Evolutionary conservation across 441 rosid genomes (phyloP).

Genomic region (Corymbia calophylla): DNA sequence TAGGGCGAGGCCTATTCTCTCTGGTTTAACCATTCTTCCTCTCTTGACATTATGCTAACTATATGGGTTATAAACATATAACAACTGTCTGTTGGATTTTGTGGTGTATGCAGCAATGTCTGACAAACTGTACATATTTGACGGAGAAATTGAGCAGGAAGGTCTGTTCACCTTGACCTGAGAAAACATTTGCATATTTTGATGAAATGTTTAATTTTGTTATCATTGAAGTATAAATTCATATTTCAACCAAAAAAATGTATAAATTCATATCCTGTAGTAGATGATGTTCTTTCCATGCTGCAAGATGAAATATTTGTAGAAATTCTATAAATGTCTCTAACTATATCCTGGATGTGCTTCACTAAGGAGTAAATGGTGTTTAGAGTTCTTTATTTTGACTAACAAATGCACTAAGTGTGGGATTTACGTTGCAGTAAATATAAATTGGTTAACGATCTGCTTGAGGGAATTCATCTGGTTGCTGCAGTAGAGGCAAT

Average conservation of each 20-base stretch:
- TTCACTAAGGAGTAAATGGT: neutral
- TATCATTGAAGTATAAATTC: neutral
- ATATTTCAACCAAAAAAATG: neutral
- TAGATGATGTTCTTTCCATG: neutral
- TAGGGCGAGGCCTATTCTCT: conserved; percentile 74
- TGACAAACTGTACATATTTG: conserved; percentile 59
- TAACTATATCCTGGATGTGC: neutral
- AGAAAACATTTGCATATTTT: neutral
- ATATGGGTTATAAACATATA: neutral
- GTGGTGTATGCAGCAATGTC: conserved; percentile 61
- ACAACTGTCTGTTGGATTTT: conserved; percentile 3
- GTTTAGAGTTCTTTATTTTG: neutral
- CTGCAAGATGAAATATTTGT: neutral
- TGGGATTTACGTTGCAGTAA: conserved; percentile 43
- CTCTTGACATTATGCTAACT: conserved; percentile 2
- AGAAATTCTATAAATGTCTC: neutral
- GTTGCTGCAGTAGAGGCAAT: conserved; percentile 91
- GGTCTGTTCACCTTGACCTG: conserved; percentile 39
- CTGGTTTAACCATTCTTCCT: conserved; percentile 45
- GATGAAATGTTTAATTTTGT: neutral
- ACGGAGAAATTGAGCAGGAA: conserved; percentile 79
- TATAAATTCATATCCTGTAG: neutral
- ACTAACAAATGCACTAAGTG: neutral
- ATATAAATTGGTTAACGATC: conserved; percentile 68
- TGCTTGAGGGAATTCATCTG: conserved; percentile 89